Percentiles rank a stretch among this genome's conserved stretches.
These are phyloP conservation scores for Candolleomyces eurysporus DNA, from an alignment of 768 basidiomycete genomes.

Conservation along the genomic window DNA sequence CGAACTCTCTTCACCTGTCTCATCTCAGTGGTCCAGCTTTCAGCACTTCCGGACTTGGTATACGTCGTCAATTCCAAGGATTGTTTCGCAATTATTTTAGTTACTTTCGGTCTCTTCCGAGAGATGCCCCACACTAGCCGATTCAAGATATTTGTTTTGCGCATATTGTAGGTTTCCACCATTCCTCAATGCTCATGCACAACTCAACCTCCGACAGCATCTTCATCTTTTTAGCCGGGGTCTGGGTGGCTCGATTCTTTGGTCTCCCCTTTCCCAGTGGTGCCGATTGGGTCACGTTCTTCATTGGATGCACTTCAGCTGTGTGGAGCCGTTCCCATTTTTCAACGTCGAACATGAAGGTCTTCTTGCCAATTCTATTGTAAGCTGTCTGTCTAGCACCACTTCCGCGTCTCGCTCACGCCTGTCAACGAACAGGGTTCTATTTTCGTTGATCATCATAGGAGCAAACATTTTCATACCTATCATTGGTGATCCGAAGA, in stretches of 20 bases:
- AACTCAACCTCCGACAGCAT: neutral
- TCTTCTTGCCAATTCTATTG: slow-evolving; percentile 4
- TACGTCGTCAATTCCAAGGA: neutral
- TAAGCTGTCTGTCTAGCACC: neutral
- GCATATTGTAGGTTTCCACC: neutral
- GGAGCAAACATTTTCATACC: neutral
- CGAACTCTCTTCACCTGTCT: neutral
- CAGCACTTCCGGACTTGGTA: neutral
- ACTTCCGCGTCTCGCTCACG: neutral
- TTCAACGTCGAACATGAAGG: neutral
- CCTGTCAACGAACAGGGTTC: neutral
- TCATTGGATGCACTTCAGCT: neutral
- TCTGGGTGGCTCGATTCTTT: neutral
- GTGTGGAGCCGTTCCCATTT: slow-evolving; percentile 1
- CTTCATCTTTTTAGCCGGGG: neutral
- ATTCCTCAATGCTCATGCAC: neutral
- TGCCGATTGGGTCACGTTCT: neutral
- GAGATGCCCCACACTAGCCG: neutral
- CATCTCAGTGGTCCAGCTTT: neutral
- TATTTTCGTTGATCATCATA: neutral
- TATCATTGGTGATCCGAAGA: neutral
- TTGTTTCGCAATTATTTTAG: neutral
- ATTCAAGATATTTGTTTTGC: neutral
- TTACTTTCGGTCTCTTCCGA: slow-evolving; percentile 1
- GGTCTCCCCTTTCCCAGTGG: neutral